Conservation (phyloP, 2,329 filamentous ascomycete species). For the Calonectria ilicicola region DNA sequence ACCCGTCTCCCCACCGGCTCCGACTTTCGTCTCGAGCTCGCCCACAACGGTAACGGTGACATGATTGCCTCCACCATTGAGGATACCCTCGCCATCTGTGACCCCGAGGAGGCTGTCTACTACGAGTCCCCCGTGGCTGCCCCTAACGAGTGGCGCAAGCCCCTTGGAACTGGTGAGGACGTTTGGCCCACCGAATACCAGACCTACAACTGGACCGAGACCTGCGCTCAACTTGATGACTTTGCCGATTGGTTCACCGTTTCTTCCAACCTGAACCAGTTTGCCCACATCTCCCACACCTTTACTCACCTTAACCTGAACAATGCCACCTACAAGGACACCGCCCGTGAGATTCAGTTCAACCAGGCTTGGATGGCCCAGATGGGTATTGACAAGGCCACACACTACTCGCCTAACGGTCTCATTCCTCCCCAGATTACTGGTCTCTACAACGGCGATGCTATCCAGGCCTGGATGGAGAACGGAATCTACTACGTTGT, state of each 20-base stretch:
- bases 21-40: slow-evolving; percentile 28
- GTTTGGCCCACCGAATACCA: slow-evolving; percentile 21
- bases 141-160: slow-evolving; percentile 21
- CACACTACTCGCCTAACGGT: slow-evolving; percentile 23
- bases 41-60: slow-evolving; percentile 34
- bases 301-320: slow-evolving; percentile 34
- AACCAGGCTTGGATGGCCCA: slow-evolving; percentile 35
- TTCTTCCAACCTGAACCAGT: slow-evolving; percentile 28
- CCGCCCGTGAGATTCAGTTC: slow-evolving; percentile 31
- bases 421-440: slow-evolving; percentile 34
- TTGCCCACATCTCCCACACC: slow-evolving; percentile 33
- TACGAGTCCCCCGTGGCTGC: slow-evolving; percentile 12
- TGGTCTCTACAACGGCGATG: slow-evolving; percentile 32
- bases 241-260: slow-evolving; percentile 33
- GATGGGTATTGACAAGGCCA: slow-evolving; percentile 33
- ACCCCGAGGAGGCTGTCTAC: slow-evolving; percentile 24
- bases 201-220: slow-evolving; percentile 26
- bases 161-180: slow-evolving; percentile 1
- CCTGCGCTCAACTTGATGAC: slow-evolving; percentile 26
- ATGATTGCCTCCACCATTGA: slow-evolving; percentile 20
- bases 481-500: slow-evolving; percentile 30
- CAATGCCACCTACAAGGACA: slow-evolving; percentile 33
- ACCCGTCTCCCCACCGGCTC: slow-evolving; percentile 28
- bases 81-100: neutral
- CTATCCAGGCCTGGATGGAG: slow-evolving; percentile 31